Base-by-base conservation (phyloP, 2,329 filamentous ascomycete species). In the Xylariaceae sp. region DNA sequence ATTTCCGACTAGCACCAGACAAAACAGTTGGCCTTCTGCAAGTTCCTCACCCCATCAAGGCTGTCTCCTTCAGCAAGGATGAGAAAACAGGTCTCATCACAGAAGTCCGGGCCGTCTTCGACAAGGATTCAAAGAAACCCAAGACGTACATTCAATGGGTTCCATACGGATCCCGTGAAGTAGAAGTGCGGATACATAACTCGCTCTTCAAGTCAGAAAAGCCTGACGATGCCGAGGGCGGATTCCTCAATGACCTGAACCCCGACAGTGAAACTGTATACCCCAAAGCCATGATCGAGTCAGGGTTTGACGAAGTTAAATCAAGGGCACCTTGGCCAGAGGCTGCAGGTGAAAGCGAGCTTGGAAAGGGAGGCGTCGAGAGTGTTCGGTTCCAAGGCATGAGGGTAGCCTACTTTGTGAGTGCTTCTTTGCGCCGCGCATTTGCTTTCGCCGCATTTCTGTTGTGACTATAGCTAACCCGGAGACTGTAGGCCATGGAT, bases 61-160 rank as follows among this genome's bases (percentile, higher is more conserved):
- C 83, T 1, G 79, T 77, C 0, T 80, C 79, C 1, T 89, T 86
- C 67, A 74, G 73, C 27, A 88, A 83, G 54, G 85, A 88, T 54
- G 68, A 75, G 17, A 64, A 68, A 1, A 78, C 76, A 2, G 84
- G 83, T 34, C 72, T 75, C 40, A 76, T 90, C 35, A 83, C 73
- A 1, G 77, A 82, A 54, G 78, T 92, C 48, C 74, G 76, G 23
- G 86, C 85, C 12, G 74, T 76, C 17, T 83, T 83, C 44, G 85
- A 88, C 50, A 86, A 85, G 48, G 85, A 88, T 49, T 79, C 76
- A 16, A 82, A 84, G 61, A 79, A 82, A 57, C 81, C 85, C 34
- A 92, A 94, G 70, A 83, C 89, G 2, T 88, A 82, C 62, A 95
- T 96, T 63, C 90, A 95, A 63, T 96, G 92, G 92, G 87, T 95